Conservation (phyloP, 139 green algal species). For the Picochlorum sp. region DNA sequence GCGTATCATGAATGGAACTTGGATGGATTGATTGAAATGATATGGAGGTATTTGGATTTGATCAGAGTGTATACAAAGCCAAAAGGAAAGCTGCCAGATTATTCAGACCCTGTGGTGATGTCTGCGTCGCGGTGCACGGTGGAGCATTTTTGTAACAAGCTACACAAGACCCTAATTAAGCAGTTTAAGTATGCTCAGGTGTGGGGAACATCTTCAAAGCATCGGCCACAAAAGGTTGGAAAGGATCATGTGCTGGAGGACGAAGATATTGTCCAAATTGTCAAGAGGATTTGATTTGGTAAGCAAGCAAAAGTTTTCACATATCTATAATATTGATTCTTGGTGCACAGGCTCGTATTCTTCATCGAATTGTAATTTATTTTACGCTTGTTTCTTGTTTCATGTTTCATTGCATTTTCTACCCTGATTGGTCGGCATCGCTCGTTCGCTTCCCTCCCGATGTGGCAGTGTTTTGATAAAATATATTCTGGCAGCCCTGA, state of each 20-base stretch:
- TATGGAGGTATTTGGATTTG: constrained; percentile 94
- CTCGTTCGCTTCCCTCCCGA: no score
- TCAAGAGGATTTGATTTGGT: constrained; percentile 65
- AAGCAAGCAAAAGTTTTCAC: background rate
- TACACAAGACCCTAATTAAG: constrained; percentile 73
- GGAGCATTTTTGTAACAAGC: constrained; percentile 75
- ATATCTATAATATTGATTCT: background rate
- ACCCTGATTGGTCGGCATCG: no score
- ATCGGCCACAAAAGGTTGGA: constrained; percentile 79
- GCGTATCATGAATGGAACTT: constrained; percentile 87
- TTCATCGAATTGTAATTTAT: background rate
- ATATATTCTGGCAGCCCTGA: no score
- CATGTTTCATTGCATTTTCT: no score
- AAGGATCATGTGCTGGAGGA: constrained; percentile 89
- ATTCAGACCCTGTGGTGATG: constrained; percentile 90
- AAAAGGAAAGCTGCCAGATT: constrained; percentile 92
- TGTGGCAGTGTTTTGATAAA: no score
- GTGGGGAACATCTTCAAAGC: constrained; percentile 80
- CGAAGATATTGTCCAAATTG: constrained; percentile 94
- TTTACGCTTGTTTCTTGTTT: no score
- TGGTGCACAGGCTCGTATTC: background rate
- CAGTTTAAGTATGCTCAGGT: constrained; percentile 93
- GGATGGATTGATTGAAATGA: constrained; percentile 88
- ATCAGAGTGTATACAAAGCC: constrained; percentile 86
- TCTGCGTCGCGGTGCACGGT: constrained; percentile 49